phyloP scores from a whole-genome alignment of 2,329 filamentous ascomycete species.

The Botrytis byssoidea region DNA sequence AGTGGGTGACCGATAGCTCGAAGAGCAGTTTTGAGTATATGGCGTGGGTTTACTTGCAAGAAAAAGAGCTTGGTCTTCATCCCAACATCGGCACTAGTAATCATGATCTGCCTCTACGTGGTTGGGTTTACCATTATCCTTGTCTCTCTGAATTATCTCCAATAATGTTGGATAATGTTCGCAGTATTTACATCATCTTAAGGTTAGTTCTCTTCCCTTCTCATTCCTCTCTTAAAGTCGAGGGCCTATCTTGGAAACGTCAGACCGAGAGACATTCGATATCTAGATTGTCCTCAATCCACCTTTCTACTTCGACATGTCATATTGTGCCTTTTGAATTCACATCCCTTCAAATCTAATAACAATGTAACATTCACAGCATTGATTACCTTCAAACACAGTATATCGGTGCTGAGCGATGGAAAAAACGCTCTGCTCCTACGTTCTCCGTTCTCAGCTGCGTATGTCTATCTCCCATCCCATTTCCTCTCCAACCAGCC shows the following conservation, averaged over 20 bases:
- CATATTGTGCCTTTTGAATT: neutral
- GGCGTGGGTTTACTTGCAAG: neutral
- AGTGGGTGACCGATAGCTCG: neutral
- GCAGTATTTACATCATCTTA: neutral
- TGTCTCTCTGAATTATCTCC: neutral
- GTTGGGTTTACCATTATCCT: neutral
- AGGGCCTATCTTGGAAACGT: neutral
- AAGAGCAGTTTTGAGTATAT: neutral
- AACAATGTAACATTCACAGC: neutral
- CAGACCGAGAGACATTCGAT: neutral
- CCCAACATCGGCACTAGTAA: neutral
- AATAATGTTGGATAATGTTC: neutral
- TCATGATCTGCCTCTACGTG: neutral
- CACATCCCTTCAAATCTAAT: neutral
- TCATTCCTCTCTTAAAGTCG: neutral
- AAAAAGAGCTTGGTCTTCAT: neutral
- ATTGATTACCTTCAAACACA: neutral
- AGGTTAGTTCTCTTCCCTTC: neutral
- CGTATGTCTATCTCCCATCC: neutral
- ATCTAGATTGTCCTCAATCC: neutral
- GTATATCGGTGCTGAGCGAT: neutral
- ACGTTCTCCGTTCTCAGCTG: neutral
- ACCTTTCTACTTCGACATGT: neutral
- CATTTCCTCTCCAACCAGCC: neutral
- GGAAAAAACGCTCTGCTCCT: neutral